Percentiles rank a stretch among this genome's conserved stretches.
Evolutionary conservation across 1,284 basidiomycete genomes (phyloP).

Genomic region (Moesziomyces globuligerus): DNA sequence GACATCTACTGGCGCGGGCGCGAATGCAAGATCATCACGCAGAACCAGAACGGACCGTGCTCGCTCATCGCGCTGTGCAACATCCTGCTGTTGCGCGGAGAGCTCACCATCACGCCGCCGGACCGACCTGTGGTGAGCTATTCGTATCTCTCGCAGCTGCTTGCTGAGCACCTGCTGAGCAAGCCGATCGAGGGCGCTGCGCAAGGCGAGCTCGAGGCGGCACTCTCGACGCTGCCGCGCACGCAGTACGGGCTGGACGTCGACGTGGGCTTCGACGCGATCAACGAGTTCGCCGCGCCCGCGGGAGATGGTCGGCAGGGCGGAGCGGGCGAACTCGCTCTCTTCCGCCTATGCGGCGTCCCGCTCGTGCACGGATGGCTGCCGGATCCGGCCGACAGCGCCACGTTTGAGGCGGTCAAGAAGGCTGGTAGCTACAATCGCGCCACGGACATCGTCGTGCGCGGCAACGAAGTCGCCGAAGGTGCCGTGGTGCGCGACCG

Average conservation of each 20-base stretch:
- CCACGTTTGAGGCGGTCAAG: conserved; percentile 72
- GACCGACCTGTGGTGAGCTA: conserved; percentile 79
- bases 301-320: conserved; percentile 66
- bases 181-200: conserved; percentile 43
- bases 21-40: conserved; percentile 56
- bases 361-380: conserved; percentile 89
- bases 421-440: conserved; percentile 70
- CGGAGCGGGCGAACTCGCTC: conserved; percentile 75
- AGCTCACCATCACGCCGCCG: conserved; percentile 69
- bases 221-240: conserved; percentile 81
- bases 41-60: conserved; percentile 76
- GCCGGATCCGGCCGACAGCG: conserved; percentile 78
- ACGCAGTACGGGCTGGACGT: conserved; percentile 75
- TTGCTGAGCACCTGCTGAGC: conserved; percentile 81
- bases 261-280: conserved; percentile 52
- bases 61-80: conserved; percentile 81
- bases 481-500: conserved; percentile 68
- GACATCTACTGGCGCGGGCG: conserved; percentile 55
- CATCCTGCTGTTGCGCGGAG: conserved; percentile 54
- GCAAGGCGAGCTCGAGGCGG: conserved; percentile 75
- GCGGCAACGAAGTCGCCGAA: conserved; percentile 77
- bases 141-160: conserved; percentile 80
- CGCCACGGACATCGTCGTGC: conserved; percentile 78
- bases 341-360: conserved; percentile 84
- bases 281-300: conserved; percentile 41